Evolutionary conservation across 129 eudicot genomes (phyloP), one percentile per base, ranked within the genome.

Genomic region (Erigeron canadensis): DNA sequence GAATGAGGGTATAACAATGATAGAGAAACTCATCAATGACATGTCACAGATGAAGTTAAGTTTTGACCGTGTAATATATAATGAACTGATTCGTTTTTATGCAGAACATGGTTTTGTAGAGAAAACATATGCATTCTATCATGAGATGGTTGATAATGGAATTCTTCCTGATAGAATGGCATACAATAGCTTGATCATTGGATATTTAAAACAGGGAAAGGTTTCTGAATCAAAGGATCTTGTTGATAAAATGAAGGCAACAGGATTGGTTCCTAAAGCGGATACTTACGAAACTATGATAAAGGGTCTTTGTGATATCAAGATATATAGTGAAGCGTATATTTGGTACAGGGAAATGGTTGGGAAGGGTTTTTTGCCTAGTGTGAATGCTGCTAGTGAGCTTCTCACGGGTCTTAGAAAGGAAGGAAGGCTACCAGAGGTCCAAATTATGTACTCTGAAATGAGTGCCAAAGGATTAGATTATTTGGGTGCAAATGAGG

Each of bases 281-380:
- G 81, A 77, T 77, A 77, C 81, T 4, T 77, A 61, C 48, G 23
- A 53, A 7, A 50, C 37, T 0, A 48, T 70, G 70, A 70, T 77
- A 10, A 77, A 60, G 59, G 71, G 81, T 9, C 64, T 68, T 13
- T 77, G 81, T 41, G 65, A 69, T 40, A 43, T 45, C 69, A 40
- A 69, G 37, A 61, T 39, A 63, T 77, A 69, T 51, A 41, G 47
- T 23, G 70, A 69, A 47, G 81, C 58, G n/a, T 77, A 70, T 77
- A 19, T 41, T 47, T 77, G 81, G 81, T 70, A 70, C 56, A 13
- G 22, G 21, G 81, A 77, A 70, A 70, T 77, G 81, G 70, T 77
- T 50, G 55, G n/a, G 23, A 77, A 50, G 13, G 71, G 76, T 18
- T 70, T 61, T 61, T 51, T 37, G 46, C 81, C 71, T 22, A 77